Percentiles rank a stretch among this genome's conserved stretches.
Conservation (phyloP, 345 rosid genomes). For the Moricandia moricandioides region DNA sequence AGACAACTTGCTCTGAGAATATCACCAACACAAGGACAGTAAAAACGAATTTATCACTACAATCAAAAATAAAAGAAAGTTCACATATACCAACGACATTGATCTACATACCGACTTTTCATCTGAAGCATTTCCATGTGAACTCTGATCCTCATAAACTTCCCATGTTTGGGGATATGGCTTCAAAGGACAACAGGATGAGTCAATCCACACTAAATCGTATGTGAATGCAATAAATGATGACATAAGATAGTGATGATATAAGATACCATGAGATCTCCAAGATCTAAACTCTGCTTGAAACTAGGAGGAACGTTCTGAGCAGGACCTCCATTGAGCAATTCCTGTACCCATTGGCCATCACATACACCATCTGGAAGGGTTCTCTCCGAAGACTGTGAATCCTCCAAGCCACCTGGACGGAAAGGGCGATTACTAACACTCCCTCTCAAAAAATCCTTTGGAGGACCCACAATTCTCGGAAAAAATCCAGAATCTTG, state of each 20-base stretch:
- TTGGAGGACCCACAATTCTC: slow-evolving; percentile 58
- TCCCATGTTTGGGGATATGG: slow-evolving; percentile 69
- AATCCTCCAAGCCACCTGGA: slow-evolving; percentile 88
- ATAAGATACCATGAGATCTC: slow-evolving; percentile 66
- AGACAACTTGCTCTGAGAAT: slow-evolving; percentile 67
- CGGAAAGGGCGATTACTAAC: slow-evolving; percentile 85
- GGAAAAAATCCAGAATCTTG: slow-evolving; percentile 67
- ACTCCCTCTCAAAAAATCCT: slow-evolving; percentile 88
- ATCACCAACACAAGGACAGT: slow-evolving; percentile 19
- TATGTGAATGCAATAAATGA: neutral
- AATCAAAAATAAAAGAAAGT: neutral
- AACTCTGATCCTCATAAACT: slow-evolving; percentile 60
- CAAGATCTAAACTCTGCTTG: slow-evolving; percentile 78
- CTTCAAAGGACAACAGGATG: slow-evolving; percentile 40
- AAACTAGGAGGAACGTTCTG: slow-evolving; percentile 73
- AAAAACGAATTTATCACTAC: neutral
- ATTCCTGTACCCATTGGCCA: slow-evolving; percentile 81
- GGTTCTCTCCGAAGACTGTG: slow-evolving; percentile 56
- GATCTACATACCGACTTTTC: slow-evolving; percentile 64
- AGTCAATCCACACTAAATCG: slow-evolving; percentile 7
- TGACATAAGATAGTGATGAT: slow-evolving; percentile 12
- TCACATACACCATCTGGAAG: slow-evolving; percentile 70
- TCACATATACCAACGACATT: slow-evolving; percentile 2
- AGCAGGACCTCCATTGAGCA: slow-evolving; percentile 70
- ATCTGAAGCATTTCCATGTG: slow-evolving; percentile 37